These are phyloP conservation scores for Venturia oleaginea DNA, from an alignment of 2,329 filamentous ascomycete species.

Conservation along the genomic window DNA sequence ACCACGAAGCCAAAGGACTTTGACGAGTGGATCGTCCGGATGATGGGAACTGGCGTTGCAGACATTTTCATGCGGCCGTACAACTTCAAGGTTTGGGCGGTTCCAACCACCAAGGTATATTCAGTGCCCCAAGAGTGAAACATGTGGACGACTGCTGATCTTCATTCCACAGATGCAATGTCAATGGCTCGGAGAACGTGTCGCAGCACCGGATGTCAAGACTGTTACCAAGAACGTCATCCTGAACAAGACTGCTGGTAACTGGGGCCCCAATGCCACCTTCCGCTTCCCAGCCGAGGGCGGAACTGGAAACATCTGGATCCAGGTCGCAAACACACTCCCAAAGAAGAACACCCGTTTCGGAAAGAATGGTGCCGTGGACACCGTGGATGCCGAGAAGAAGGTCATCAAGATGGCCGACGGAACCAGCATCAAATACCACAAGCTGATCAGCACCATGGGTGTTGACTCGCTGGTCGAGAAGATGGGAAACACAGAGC, in stretches of 20 bases:
- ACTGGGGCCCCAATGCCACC: slow-evolving; percentile 96
- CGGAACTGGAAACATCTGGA: slow-evolving; percentile 98
- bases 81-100: slow-evolving; percentile 99
- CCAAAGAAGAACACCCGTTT: slow-evolving; percentile 88
- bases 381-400: slow-evolving; percentile 75
- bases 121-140: not conserved
- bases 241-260: slow-evolving; percentile 88
- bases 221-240: slow-evolving; percentile 87
- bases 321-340: slow-evolving; percentile 85
- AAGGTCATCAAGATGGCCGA: slow-evolving; percentile 77
- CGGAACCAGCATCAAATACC: slow-evolving; percentile 81
- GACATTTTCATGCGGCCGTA: slow-evolving; percentile 98
- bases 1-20: slow-evolving; percentile 93
- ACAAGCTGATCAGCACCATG: slow-evolving; percentile 94
- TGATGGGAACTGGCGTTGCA: slow-evolving; percentile 80
- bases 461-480: slow-evolving; percentile 81
- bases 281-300: slow-evolving; percentile 96
- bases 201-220: slow-evolving; percentile 94
- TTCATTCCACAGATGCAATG: slow-evolving; percentile 78
- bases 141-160: not conserved
- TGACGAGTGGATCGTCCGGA: slow-evolving; percentile 95
- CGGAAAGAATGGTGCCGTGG: slow-evolving; percentile 74
- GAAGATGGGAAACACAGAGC: slow-evolving; percentile 78
- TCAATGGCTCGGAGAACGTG: slow-evolving; percentile 95
- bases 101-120: slow-evolving; percentile 87